A percentile compares a stretch with the other conserved stretches of the same genome.
These are phyloP conservation scores for Musa itinerans DNA, from an alignment of 176 grass and related monocot species.

Conservation along the genomic window DNA sequence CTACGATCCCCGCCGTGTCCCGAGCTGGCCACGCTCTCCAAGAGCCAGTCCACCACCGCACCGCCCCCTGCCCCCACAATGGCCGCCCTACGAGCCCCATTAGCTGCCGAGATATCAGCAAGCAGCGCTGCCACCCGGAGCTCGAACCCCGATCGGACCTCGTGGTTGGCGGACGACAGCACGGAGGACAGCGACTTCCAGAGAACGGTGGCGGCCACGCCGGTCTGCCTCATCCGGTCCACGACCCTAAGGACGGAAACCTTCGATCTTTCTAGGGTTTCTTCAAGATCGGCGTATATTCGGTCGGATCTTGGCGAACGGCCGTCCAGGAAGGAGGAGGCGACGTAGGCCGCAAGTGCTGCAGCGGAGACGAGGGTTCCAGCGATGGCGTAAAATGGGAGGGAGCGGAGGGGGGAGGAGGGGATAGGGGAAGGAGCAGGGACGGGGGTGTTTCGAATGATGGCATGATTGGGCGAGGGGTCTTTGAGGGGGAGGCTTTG, in stretches of 20 bases:
- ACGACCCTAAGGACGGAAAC: conserved; percentile 50
- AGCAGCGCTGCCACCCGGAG: conserved; percentile 79
- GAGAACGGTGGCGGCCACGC: conserved; percentile 53
- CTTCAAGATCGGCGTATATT: conserved; percentile 46
- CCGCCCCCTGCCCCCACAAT: conserved; percentile 69
- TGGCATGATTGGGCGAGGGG: background rate
- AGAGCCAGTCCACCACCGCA: conserved; percentile 77
- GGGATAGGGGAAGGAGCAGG: background rate
- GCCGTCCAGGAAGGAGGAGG: conserved; percentile 26
- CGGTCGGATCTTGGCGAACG: conserved; percentile 25
- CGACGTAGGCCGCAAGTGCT: conserved; percentile 16
- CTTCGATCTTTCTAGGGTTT: conserved; percentile 59
- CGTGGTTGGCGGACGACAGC: conserved; percentile 84
- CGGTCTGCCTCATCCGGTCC: conserved; percentile 65
- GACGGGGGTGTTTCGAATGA: conserved; percentile 2
- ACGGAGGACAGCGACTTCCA: conserved; percentile 68
- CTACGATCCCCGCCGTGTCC: conserved; percentile 33
- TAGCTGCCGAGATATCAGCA: conserved; percentile 77
- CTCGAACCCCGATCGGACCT: conserved; percentile 80
- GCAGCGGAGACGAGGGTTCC: conserved; percentile 31
- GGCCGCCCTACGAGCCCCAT: conserved; percentile 47
- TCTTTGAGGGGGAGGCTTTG: background rate
- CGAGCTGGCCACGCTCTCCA: conserved; percentile 48
- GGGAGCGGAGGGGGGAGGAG: background rate
- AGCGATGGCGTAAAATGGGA: conserved; percentile 9